Percentiles rank a stretch among this genome's conserved stretches.
phyloP scores from a whole-genome alignment of 805 yeast species.

The Hanseniaspora nectarophila region DNA sequence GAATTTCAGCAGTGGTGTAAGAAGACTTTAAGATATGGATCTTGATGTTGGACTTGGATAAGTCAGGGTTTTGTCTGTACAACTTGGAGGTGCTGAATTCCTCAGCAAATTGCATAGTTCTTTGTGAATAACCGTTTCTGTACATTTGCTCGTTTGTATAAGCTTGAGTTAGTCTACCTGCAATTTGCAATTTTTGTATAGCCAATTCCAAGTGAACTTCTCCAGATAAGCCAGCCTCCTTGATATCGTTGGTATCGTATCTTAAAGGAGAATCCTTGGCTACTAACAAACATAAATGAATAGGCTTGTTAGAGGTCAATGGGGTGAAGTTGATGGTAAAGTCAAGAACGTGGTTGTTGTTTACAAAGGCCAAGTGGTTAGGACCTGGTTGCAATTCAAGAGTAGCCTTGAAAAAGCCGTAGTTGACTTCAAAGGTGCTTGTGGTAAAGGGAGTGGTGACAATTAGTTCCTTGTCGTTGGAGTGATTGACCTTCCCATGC shows the following conservation, averaged over 20 bases:
- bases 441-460: constrained; percentile 25
- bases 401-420: constrained; percentile 62
- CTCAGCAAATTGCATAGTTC: constrained; percentile 67
- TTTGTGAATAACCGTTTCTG: constrained; percentile 60
- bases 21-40: constrained; percentile 65
- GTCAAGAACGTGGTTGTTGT: constrained; percentile 27
- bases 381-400: constrained; percentile 59
- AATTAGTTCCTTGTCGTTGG: constrained; percentile 22
- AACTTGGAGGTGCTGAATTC: constrained; percentile 26
- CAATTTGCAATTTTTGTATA: constrained; percentile 60
- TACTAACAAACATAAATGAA: constrained; percentile 66
- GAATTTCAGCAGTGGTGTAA: constrained; percentile 54
- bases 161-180: constrained; percentile 81
- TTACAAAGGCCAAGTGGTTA: constrained; percentile 41
- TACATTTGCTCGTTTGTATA: constrained; percentile 84
- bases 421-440: constrained; percentile 54
- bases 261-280: constrained; percentile 62
- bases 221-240: constrained; percentile 32
- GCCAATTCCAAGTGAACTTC: constrained; percentile 62
- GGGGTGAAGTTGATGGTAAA: constrained; percentile 42
- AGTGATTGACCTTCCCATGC: constrained; percentile 35
- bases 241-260: constrained; percentile 48
- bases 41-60: constrained; percentile 34
- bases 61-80: constrained; percentile 38
- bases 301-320: constrained; percentile 51